Base-by-base conservation (phyloP, 2,329 filamentous ascomycete species). In the Alternaria gansuensis region DNA sequence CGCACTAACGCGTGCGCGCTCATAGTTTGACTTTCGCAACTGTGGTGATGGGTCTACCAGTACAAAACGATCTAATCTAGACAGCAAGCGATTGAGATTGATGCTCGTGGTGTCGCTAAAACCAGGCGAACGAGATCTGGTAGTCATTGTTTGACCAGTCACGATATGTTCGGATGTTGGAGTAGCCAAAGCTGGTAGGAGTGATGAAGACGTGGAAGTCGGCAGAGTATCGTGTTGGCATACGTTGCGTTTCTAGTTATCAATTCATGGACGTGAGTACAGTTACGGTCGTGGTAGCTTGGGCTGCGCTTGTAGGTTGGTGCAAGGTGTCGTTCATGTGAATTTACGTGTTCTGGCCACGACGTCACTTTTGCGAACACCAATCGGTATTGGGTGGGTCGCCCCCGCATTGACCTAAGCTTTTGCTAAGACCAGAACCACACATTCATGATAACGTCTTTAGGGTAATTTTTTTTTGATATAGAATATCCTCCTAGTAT, bases 11-110 rank as follows among this genome's bases (percentile, higher is more conserved):
- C 85, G 86, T 63, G 83, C 82, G 59, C 90, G 84, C 78, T 92
- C 90, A 70, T 87, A 89, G 69, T 85, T 86, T 65, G 85, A 90
- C 29, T 81, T 80, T 54, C 85, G 82, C 45, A 91, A 78, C 48
- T 84, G 79, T 44, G 84, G 83, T 52, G 88, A 85, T 54, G 84
- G 81, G 61, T 88, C 84, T 29, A 86, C 82, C 54, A 92, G 81
- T 51, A 93, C 82, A 33, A 82, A 87, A 60, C 85, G 83, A 67
- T 91, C 87, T 36, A 93, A 80, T 31, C 90, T 87, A 50, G 80
- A 78, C 5, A 93, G 83, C 49, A 93, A 81, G 36, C 88, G 85
- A 40, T 82, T 84, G 17, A 93, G 83, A 69, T 91, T 79, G 40
- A 79, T 75, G 1, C 69, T 60, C 3, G 70, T 73, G 5, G 69